Evolutionary conservation across 305 asterid species (phyloP), one percentile per base, ranked within the genome.

Genomic region (Salvia sclarea): DNA sequence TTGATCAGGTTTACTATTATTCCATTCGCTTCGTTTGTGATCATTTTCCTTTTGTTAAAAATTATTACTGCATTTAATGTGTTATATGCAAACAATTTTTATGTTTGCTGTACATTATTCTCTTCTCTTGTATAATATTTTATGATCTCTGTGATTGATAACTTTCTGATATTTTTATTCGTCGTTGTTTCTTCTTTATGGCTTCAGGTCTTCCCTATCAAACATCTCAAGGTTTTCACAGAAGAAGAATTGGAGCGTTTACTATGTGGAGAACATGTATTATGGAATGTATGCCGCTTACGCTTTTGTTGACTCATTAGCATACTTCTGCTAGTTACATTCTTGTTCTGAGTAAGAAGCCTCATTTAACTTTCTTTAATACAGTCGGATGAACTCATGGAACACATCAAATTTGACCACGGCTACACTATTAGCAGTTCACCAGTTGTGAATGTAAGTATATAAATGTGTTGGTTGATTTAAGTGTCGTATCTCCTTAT

Each of bases 381-480:
- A 49, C 86, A 91, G 99, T 75, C 95, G 4, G 91, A 81, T 12
- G 90, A 84, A 62, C 89, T 95, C 57, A 61, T 76, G 84, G 96
- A 95, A 79, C 94, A 89, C 83, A 78, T 95, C 82, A 95, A 95
- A 79, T 95, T 89, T 49, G 99, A 95, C 79, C 99, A 95, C 66
- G 99, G 99, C 8, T 95, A 88, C 90, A 91, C 99, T 25, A 77
- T 86, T 20, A 89, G 90, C 84, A 95, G 99, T 77, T 84, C 96
- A 61, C 94, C 96, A 3, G 71, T 90, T 66, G 61, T 79, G 62
- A 77, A 86, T 62, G 99, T 95, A 20, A 50, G 99, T 85, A 61
- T 84, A 59, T 48, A 38, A 14, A 49, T 60, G 47, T 47, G 22
- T 44, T 53, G 44, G 28, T 40, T 65, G 30, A 25, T 57, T 67